Evolutionary conservation across 352 stramenopile species (phyloP), one percentile per base, ranked within the genome.

Genomic region (Globisporangium nunn): DNA sequence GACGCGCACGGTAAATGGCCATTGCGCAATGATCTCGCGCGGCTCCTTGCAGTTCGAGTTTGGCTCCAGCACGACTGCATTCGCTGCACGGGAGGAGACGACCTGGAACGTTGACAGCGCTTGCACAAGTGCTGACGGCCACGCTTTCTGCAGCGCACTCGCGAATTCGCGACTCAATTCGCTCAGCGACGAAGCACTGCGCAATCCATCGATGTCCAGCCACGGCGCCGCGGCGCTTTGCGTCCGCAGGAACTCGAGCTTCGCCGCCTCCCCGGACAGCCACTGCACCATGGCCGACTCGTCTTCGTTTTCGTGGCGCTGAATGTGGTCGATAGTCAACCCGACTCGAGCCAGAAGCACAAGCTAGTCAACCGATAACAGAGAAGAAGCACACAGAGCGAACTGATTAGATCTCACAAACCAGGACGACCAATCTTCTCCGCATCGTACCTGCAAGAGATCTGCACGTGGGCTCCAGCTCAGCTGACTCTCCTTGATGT

Each of bases 21-120:
- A 82, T 30, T 80, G 75, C 1, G 72, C 75, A 14, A 70, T 72
- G 56, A 82, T 71, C 57, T 85, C 71, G 43, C 65, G 59, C 4
- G 70, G 68, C 1, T 85, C 68, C 10, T 49, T 54, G 46, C 66
- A 72, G 18, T 50, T 46, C 7, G 37, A 14, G 43, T 17, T 44
- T 48, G 70, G 70, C 46, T 72, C 67, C 12, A 56, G 15, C 35
- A 81, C 68, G 8, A 59, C 58, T 29, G 72, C 67, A 3, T 58
- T 54, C 7, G 62, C 62, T 6, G 50, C 55, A 10, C 23, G 44
- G 7, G 30, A 61, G 12, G 53, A 18, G 31, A 39, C 40, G 8
- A 30, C 55, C 45, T 46, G 70, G 23, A 54, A 28, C 14, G 63
- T 49, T 2, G 43, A 28, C 14, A 55, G 18, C 1, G 30, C 31